Base-by-base conservation (phyloP, 495 filamentous ascomycete species). In the Parmelia sp. region DNA sequence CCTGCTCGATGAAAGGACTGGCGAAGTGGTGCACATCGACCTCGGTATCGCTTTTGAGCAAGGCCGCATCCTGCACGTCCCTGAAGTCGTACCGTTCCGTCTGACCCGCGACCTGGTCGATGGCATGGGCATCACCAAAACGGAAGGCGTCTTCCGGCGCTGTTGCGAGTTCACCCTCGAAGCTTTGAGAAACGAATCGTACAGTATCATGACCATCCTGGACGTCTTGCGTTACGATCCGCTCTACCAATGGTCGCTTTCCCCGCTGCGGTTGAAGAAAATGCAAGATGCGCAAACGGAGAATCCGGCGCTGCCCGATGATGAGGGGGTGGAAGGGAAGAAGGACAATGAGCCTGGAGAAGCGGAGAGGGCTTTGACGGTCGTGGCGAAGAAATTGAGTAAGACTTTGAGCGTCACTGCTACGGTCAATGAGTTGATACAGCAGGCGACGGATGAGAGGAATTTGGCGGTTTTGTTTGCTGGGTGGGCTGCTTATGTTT, bases 141-240 rank as follows among this genome's bases (percentile, higher is more conserved):
- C 92, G 0, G 94, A 98, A 76, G 94, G 94, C 11, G 90, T 97
- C 3, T 98, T 97, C 78, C 85, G 93, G 15, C 83, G 94, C 29
- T 98, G 95, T 74, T 98, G 95, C 74, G 95, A 98, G 74, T 97
- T 97, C 71, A 97, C 92, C 0, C 82, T 98, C 8, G 92, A 96
- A 66, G 91, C 96, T 21, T 80, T 98, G 37, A 86, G 95, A 15
- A 87, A 95, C 70, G 94, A 98, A 74, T 88, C 86, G 0, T 95
- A 95, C 68, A 91, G 87, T 68, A 97, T 98, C 73, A 96, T 94
- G 90, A 96, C 93, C 6, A 92, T 98, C 53, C 83, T 98, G 1
- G 93, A 97, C 69, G 94, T 97, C 35, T 80, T 98, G 59, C 88
- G 95, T 25, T 96, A 96, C 71, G 94, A 98, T 79, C 95, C 94